phyloP scores from a whole-genome alignment of 1,139 yeast genomes.

The Scheffersomyces insectosa region DNA sequence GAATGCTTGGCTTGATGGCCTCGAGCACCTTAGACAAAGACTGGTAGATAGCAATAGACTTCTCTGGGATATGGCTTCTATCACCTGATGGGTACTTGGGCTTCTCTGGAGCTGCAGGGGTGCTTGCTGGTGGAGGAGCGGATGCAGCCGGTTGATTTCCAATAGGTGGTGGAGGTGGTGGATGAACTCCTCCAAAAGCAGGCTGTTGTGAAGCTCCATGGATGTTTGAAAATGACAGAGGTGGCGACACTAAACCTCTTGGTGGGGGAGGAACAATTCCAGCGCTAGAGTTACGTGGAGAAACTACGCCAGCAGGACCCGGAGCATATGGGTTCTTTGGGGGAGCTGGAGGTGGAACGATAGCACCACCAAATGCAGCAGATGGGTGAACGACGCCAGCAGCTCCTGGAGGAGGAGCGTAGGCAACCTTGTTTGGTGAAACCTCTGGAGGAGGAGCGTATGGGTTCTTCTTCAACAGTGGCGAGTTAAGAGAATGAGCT shows the following conservation, averaged over 20 bases:
- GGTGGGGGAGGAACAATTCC: conserved; percentile 14
- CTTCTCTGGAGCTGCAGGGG: conserved; percentile 15
- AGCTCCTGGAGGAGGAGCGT: conserved; percentile 4
- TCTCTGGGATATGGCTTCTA: conserved; percentile 65
- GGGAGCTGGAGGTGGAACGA: conserved; percentile 15
- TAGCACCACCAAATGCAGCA: conserved; percentile 11
- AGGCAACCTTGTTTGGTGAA: conserved; percentile 5
- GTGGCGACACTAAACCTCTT: conserved; percentile 17
- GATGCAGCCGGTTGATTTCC: conserved; percentile 14
- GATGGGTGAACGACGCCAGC: conserved; percentile 8
- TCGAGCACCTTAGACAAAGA: conserved; percentile 55
- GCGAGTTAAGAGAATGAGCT: conserved; percentile 4
- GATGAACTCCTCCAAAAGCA: conserved; percentile 6
- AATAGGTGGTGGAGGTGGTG: conserved; percentile 12
- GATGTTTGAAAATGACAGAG: conserved; percentile 8
- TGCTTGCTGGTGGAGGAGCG: conserved; percentile 16
- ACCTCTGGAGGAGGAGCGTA: conserved; percentile 16
- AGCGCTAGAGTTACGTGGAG: conserved; percentile 10
- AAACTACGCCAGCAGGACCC: conserved; percentile 15
- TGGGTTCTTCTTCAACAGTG: conserved; percentile 19
- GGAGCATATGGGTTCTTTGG: conserved; percentile 48
- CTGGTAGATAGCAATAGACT: conserved; percentile 58
- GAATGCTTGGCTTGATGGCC: conserved; percentile 70
- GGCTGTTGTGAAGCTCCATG: conserved; percentile 14
- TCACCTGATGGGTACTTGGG: conserved; percentile 67